Conservation (phyloP, 1,139 yeast species). For the Pichiaceae sp. region DNA sequence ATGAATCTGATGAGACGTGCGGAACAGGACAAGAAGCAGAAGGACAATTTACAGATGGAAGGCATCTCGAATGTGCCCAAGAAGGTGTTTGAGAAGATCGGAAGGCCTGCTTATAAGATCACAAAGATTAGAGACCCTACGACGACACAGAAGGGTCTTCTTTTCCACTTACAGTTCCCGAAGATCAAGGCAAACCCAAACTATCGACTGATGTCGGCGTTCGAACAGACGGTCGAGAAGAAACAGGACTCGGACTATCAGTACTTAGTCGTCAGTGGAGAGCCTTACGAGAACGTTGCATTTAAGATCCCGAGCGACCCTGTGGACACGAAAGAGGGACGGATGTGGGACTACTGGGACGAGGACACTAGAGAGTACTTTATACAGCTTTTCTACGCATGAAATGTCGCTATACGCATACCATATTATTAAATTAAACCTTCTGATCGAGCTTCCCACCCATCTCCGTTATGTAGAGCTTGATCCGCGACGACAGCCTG, state of each 20-base stretch:
- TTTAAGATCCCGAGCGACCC: conserved; percentile 57
- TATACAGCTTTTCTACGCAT: conserved; percentile 54
- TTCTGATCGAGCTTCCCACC: conserved; percentile 26
- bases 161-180: conserved; percentile 50
- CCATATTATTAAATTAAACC: conserved; percentile 6
- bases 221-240: conserved; percentile 49
- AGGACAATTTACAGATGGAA: conserved; percentile 5
- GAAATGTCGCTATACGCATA: conserved; percentile 3
- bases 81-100: conserved; percentile 52
- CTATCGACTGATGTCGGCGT: conserved; percentile 67
- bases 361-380: conserved; percentile 58
- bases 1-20: conserved; percentile 55
- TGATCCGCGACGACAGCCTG: conserved; percentile 45
- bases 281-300: conserved; percentile 74
- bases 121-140: conserved; percentile 59
- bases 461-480: conserved; percentile 40
- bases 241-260: conserved; percentile 38
- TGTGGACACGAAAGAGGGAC: conserved; percentile 40
- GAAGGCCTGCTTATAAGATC: conserved; percentile 62
- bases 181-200: conserved; percentile 46
- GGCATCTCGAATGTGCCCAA: conserved; percentile 33
- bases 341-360: conserved; percentile 68
- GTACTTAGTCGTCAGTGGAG: conserved; percentile 69
- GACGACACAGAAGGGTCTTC: conserved; percentile 50
- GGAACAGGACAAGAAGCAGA: conserved; percentile 26